Percentiles rank a stretch among this genome's conserved stretches.
Conservation (phyloP, 148 eudicot species). For the Silene latifolia region DNA sequence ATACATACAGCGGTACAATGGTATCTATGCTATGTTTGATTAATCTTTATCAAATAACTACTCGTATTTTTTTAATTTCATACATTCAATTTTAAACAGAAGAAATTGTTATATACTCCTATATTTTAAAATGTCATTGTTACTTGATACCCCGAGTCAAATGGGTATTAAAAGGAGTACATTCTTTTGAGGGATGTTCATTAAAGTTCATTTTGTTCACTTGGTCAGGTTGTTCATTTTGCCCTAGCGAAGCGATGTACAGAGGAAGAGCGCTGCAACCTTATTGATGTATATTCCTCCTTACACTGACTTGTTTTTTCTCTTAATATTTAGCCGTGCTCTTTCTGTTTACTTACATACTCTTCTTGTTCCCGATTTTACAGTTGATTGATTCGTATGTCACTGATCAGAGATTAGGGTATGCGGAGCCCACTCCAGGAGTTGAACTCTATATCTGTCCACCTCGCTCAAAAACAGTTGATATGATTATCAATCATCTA, state of each 20-base stretch:
- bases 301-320: neutral
- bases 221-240: constrained; percentile 13
- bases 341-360: neutral
- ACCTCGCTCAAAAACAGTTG: constrained; percentile 48
- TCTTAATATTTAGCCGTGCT: neutral
- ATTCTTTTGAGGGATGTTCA: neutral
- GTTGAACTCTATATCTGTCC: constrained; percentile 81
- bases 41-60: too few species aligned
- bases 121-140: too few species aligned
- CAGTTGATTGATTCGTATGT: constrained; percentile 75
- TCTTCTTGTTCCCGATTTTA: neutral
- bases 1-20: too few species aligned
- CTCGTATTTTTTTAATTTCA: too few species aligned
- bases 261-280: constrained; percentile 14
- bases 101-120: too few species aligned
- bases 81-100: too few species aligned
- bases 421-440: constrained; percentile 76
- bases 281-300: constrained; percentile 6
- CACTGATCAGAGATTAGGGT: constrained; percentile 72
- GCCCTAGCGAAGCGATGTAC: constrained; percentile 8
- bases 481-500: constrained; percentile 57
- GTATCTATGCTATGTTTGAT: too few species aligned
- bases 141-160: too few species aligned
- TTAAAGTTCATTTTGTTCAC: neutral
- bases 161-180: neutral